Base-by-base conservation (phyloP, 2,329 filamentous ascomycete genomes). In the Claviceps monticola region DNA sequence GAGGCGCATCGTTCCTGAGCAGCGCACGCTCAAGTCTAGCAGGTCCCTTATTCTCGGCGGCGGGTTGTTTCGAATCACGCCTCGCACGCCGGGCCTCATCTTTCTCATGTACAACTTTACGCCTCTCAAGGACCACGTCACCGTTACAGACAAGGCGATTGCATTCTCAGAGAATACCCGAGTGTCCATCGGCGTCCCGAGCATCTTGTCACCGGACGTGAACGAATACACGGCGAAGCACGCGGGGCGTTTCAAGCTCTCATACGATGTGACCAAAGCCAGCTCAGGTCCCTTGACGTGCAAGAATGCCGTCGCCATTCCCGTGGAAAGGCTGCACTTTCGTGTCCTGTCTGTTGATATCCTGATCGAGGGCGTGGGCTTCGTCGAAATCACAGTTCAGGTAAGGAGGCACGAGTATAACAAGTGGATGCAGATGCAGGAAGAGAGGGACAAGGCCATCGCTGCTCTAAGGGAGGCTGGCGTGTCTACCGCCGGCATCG, bases 21-120 rank as follows among this genome's bases (percentile, higher is more conserved):
- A 93, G 58, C 70, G 80, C 54, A 76, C 79, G 2, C 72, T 97
- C 59, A 88, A 84, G 56, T 77, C 82, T 0, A 82, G 83, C 1
- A 83, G 90, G 62, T 95, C 88, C 0, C 73, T 98, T 2, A 72
- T 98, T 13, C 71, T 98, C 4, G 88, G 88, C 37, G 68, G 68
- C 34, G 90, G 91, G 0, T 75, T 98, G 43, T 83, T 98, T 54
- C 82, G 90, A 55, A 87, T 98, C 60, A 95, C 88, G 0, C 87
- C 93, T 0, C 72, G 77, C 7, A 65, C 62, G 1, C 74, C 79
- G 0, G 74, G 82, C 49, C 64, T 82, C 11, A 68, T 85, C 9
- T 78, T 96, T 59, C 71, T 97, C 52, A 78, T 84, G n/a, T 91
- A 94, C 65, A 82, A 88, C 48, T 98, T 98, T 63, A 83, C 90